phyloP scores from a whole-genome alignment of 345 rosid genomes.

The Clarkia xantiana region DNA sequence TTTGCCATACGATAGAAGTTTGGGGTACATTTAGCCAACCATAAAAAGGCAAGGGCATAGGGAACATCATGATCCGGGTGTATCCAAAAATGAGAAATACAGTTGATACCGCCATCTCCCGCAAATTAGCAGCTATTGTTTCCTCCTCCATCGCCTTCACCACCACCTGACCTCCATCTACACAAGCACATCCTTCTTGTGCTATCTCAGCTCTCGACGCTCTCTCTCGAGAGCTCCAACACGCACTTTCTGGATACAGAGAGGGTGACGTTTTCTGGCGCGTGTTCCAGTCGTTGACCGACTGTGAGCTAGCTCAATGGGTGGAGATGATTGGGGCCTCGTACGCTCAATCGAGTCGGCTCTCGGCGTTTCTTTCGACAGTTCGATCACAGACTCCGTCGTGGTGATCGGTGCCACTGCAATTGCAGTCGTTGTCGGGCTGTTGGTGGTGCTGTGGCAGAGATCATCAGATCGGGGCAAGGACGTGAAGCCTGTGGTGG shows the following conservation, averaged over 20 bases:
- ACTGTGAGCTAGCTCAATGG: not conserved
- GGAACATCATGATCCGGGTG: no score
- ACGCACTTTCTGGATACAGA: not conserved
- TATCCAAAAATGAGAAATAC: no score
- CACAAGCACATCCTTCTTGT: not conserved
- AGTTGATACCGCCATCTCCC: no score
- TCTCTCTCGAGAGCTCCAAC: no score
- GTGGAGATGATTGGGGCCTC: constrained; percentile 1
- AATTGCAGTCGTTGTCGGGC: constrained; percentile 34
- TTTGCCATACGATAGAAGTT: no score
- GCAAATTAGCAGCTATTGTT: no score
- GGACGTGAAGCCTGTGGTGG: constrained; percentile 35
- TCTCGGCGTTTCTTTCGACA: constrained; percentile 14
- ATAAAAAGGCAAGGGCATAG: no score
- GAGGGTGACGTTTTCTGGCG: not conserved
- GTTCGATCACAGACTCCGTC: constrained; percentile 31
- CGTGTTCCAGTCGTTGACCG: not conserved
- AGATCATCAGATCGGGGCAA: constrained; percentile 37
- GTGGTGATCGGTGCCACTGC: constrained; percentile 42
- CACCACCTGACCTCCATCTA: not conserved
- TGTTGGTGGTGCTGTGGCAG: constrained; percentile 40
- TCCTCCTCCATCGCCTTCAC: no score
- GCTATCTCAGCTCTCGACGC: not conserved
- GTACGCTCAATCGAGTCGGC: constrained; percentile 4
- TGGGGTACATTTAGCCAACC: no score